Conservation (phyloP, 2,329 filamentous ascomycete genomes). For the Cladophialophora bantiana region DNA sequence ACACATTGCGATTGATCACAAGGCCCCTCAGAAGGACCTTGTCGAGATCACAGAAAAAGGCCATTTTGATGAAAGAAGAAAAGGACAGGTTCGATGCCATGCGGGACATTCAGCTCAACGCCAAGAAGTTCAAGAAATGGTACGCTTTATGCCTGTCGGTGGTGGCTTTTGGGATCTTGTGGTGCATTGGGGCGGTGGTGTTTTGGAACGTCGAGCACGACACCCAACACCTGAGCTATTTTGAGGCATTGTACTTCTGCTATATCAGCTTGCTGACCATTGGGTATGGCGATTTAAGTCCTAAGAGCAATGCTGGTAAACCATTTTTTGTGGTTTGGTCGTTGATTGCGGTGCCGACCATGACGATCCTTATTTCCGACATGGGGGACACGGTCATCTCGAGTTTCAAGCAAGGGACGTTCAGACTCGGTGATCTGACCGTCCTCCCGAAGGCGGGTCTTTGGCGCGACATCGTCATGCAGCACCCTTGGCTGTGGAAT, state of each 20-base stretch:
- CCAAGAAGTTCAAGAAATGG: constrained; percentile 74
- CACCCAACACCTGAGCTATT: constrained; percentile 71
- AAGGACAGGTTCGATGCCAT: constrained; percentile 78
- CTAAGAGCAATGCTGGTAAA: constrained; percentile 77
- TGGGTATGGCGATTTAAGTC: constrained; percentile 82
- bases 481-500: constrained; percentile 51
- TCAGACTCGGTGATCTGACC: constrained; percentile 68
- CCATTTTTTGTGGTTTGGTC: constrained; percentile 96
- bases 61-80: constrained; percentile 67
- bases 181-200: constrained; percentile 79
- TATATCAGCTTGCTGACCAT: constrained; percentile 85
- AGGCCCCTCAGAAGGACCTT: constrained; percentile 14
- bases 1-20: constrained; percentile 29
- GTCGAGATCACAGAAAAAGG: constrained; percentile 49
- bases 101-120: constrained; percentile 76
- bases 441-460: constrained; percentile 68
- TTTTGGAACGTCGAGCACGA: constrained; percentile 70
- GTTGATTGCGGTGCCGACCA: constrained; percentile 81
- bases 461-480: constrained; percentile 59
- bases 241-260: constrained; percentile 82
- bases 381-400: constrained; percentile 82
- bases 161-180: constrained; percentile 73
- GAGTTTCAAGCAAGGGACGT: constrained; percentile 68
- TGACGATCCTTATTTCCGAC: constrained; percentile 84
- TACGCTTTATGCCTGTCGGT: constrained; percentile 73